A percentile compares a stretch with the other conserved stretches of the same genome.
phyloP scores from a whole-genome alignment of 306 rosid species.

The Citrullus mucosospermus region DNA sequence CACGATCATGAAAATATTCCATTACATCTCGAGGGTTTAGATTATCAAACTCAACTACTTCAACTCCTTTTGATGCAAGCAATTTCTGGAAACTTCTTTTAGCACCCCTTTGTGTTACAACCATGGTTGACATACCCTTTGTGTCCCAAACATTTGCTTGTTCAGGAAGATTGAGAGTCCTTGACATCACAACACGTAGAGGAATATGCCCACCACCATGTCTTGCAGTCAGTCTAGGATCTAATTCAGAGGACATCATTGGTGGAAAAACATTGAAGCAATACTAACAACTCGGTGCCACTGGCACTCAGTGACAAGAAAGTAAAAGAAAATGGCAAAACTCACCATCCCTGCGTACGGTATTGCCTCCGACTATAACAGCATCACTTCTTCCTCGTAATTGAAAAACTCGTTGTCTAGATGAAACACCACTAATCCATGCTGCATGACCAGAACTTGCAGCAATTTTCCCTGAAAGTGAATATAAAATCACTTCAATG shows the following conservation, averaged over 20 bases:
- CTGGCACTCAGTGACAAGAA: neutral
- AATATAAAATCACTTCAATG: neutral
- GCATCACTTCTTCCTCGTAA: conserved; percentile 92
- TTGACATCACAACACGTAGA: conserved; percentile 61
- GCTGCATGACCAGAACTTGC: conserved; percentile 73
- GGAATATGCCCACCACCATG: conserved; percentile 92
- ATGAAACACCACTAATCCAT: conserved; percentile 70
- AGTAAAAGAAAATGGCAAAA: conserved; percentile 9
- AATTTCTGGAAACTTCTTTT: conserved; percentile 72
- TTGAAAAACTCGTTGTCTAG: conserved; percentile 65
- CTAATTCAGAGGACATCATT: conserved; percentile 21
- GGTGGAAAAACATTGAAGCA: neutral
- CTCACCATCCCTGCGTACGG: conserved; percentile 78
- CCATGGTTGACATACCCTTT: conserved; percentile 69
- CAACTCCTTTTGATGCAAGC: conserved; percentile 95
- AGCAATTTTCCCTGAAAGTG: conserved; percentile 69
- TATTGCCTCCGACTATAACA: conserved; percentile 81
- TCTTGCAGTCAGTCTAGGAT: conserved; percentile 83
- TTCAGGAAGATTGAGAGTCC: conserved; percentile 74
- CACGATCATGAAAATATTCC: conserved; percentile 88
- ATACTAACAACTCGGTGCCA: neutral
- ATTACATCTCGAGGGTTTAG: conserved; percentile 71
- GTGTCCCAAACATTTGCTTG: conserved; percentile 75
- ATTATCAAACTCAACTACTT: conserved; percentile 86
- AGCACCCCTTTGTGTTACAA: conserved; percentile 88